phyloP scores from a whole-genome alignment of 306 rosid species.

The Lithocarpus polystachyus region DNA sequence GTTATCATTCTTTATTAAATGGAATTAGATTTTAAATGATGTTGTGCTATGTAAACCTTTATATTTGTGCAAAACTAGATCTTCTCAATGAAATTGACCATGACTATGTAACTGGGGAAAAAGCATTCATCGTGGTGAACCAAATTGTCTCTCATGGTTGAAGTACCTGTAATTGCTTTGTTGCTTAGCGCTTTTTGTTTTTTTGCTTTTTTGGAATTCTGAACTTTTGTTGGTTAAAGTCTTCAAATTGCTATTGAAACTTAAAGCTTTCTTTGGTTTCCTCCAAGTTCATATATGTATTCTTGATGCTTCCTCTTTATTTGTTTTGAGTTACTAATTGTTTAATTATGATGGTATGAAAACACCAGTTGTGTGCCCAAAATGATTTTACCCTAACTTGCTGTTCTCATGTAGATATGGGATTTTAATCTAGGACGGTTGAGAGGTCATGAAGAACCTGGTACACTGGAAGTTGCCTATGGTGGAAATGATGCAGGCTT shows the following conservation, averaged over 20 bases:
- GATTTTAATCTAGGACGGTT: constrained; percentile 52
- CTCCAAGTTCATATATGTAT: no score
- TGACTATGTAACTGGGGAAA: no score
- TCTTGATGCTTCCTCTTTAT: neutral
- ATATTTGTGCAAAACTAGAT: no score
- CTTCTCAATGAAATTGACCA: no score
- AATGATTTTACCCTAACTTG: constrained; percentile 4
- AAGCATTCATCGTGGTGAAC: neutral
- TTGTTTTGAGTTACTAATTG: neutral
- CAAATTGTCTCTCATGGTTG: neutral
- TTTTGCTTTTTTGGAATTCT: neutral
- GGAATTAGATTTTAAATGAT: no score
- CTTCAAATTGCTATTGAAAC: neutral
- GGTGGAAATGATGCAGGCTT: constrained; percentile 38
- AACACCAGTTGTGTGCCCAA: neutral
- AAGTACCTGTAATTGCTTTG: neutral
- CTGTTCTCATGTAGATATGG: constrained; percentile 53
- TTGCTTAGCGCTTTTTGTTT: neutral
- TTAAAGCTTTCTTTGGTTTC: no score
- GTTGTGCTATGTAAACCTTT: no score
- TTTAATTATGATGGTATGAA: neutral
- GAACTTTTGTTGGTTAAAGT: neutral
- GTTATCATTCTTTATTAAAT: no score
- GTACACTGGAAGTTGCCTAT: constrained; percentile 35
- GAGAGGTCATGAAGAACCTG: constrained; percentile 42